phyloP scores from a whole-genome alignment of 495 filamentous ascomycete genomes.

The Pyrenula massariospora region DNA sequence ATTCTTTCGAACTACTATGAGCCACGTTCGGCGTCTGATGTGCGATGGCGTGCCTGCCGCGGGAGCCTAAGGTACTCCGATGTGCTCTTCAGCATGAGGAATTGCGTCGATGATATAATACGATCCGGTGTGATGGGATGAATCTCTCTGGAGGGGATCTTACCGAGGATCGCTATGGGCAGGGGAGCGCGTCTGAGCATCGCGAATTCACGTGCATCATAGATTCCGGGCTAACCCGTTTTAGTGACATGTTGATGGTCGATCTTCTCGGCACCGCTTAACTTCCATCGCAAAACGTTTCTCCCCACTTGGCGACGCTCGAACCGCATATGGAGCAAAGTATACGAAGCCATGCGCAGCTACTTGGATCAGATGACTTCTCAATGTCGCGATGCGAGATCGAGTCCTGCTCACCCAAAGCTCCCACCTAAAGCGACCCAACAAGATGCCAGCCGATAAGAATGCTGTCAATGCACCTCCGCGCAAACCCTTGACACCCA shows the following conservation, averaged over 20 bases:
- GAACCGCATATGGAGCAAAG: not conserved
- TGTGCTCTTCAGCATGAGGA: no score
- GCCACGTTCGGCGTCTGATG: no score
- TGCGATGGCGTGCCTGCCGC: no score
- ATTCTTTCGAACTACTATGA: no score
- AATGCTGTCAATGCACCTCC: constrained; percentile 17
- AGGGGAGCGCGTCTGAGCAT: not conserved
- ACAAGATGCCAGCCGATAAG: not conserved
- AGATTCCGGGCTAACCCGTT: not conserved
- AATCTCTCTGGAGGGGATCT: no score
- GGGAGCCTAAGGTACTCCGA: no score
- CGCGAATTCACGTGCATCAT: not conserved
- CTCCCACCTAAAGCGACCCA: not conserved
- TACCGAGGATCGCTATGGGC: not conserved
- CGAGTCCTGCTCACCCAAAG: not conserved
- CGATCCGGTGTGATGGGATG: no score
- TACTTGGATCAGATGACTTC: not conserved
- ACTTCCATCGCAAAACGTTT: not conserved
- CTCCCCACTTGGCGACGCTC: not conserved
- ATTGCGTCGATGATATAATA: no score
- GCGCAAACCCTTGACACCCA: constrained; percentile 38
- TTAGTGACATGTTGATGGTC: not conserved
- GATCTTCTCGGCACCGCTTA: not conserved
- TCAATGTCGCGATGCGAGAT: constrained; percentile 1
- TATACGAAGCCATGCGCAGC: not conserved